Base-by-base conservation (phyloP, 2,329 filamentous ascomycete species). In the Huntiella bhutanensis region DNA sequence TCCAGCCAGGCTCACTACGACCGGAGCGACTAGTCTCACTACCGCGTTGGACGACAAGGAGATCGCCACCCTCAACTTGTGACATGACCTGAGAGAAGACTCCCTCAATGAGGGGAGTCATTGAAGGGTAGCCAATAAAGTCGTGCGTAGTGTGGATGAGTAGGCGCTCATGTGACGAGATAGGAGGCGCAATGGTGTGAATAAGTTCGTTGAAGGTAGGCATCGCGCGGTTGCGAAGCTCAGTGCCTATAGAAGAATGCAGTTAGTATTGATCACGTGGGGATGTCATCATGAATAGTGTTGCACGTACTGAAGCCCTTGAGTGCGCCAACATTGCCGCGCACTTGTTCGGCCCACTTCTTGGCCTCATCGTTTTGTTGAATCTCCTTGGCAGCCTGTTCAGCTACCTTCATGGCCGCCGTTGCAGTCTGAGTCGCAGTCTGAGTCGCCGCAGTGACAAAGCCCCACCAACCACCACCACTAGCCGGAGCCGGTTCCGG, bases 141-240 rank as follows among this genome's bases (percentile, higher is more conserved):
- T 96, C 91, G 66, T 98, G 91, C 6, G 88, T 94, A 52, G 91
- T 92, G 66, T 98, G 91, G 56, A 98, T 96, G 56, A 92, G 82
- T 5, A 98, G 80, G 43, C 88, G 83, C 64, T 98, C 91, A 64
- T 98, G 91, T 6, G 88, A 91, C 47, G 86, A 87, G 57, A 98
- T 98, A 8, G 91, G 91, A 40, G 91, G 91, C 0, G 91, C 91
- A 53, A 98, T 78, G 19, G 87, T 95, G 61, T 96, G 84, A 51
- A 98, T 75, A 56, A 98, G 81, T 57, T 86, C 85, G 59, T 87
- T 88, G 59, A 98, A 94, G 40, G 91, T 95, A 28, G 91, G 91
- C 32, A 98, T 69, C 48, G 91, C 91, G 55, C 85, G 81, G 55
- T 80, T 80, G 55, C 80, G 78, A 52, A 94, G 69, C 58, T 94